Evolutionary conservation across 768 basidiomycete genomes (phyloP), one percentile per base, ranked within the genome.

Genomic region (Cantharellus anzutake): DNA sequence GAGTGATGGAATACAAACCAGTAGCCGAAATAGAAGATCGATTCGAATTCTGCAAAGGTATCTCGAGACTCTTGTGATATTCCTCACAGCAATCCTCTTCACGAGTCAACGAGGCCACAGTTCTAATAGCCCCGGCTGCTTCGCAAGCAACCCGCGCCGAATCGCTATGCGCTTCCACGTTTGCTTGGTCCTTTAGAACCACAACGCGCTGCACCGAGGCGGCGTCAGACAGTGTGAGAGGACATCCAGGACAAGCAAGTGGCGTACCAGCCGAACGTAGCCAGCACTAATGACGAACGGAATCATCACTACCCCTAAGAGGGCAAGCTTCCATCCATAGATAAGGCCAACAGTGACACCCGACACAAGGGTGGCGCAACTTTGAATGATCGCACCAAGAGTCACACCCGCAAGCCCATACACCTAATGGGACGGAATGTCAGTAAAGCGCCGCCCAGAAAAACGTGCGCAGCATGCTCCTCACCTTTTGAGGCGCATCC

Each of bases 111-210:
- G 83, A 76, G 4, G 91, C 90, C 40, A 97, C 91, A 2, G 92
- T 94, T 42, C 87, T 80, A 65, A 97, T 93, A 4, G 92, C 78
- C 4, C 78, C 83, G 39, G 89, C 88, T 38, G 89, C 89, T 70
- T 97, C 92, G 64, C 89, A 91, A 50, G 92, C 92, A 34, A 92
- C 68, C 61, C 93, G 89, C 3, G 91, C 87, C 39, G 86, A 88
- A 3, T 70, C 70, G 65, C 83, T 85, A 67, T 97, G 88, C 0
- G 81, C 73, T 65, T 76, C 76, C 71, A 88, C 89, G 74, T 88
- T 90, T 63, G 74, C 69, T 66, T 86, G 79, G 65, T 87, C 90
- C 69, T 92, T 93, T 63, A 92, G 71, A 0, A 91, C 86, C 60
- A 94, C 89, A 50, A 93, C 84, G 42, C 78, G 82, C 75, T 61